A percentile compares a stretch with the other conserved stretches of the same genome.
phyloP scores from a whole-genome alignment of 345 rosid species.

The Pseudoturritis turrita region DNA sequence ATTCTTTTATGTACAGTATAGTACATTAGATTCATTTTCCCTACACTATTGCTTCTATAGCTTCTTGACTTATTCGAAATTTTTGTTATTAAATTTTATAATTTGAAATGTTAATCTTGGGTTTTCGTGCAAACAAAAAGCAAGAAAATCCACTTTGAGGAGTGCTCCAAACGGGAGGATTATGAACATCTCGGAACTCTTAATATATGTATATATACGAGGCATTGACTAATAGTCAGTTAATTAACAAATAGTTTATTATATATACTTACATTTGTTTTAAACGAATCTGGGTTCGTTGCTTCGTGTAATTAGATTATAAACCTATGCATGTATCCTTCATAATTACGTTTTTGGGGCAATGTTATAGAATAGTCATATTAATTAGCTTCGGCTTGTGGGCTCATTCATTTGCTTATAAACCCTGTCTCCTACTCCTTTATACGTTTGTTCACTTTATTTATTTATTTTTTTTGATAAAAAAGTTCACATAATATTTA shows the following conservation, averaged over 20 bases:
- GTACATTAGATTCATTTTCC: constrained; percentile 20
- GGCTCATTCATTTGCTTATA: constrained; percentile 21
- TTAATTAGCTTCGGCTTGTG: constrained; percentile 9
- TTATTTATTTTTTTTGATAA: no score
- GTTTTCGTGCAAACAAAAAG: background rate
- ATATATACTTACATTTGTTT: background rate
- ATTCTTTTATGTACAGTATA: constrained; percentile 6
- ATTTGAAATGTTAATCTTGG: background rate
- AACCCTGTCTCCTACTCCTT: constrained; percentile 4
- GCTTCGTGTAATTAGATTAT: constrained; percentile 11
- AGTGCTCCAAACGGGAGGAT: constrained; percentile 25
- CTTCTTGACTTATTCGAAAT: background rate
- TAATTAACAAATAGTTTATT: background rate
- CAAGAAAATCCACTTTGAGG: constrained; percentile 13
- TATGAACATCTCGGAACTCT: constrained; percentile 48
- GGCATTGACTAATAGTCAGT: constrained; percentile 6
- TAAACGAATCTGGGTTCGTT: background rate
- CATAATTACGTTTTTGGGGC: constrained; percentile 3
- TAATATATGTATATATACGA: background rate
- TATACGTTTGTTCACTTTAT: background rate
- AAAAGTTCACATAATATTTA: background rate
- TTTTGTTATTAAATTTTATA: background rate
- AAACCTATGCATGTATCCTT: constrained; percentile 14
- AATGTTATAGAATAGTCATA: constrained; percentile 17
- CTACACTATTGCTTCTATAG: background rate